Evolutionary conservation across 352 stramenopile genomes (phyloP).

Genomic region (Thalassiosira hispida): DNA sequence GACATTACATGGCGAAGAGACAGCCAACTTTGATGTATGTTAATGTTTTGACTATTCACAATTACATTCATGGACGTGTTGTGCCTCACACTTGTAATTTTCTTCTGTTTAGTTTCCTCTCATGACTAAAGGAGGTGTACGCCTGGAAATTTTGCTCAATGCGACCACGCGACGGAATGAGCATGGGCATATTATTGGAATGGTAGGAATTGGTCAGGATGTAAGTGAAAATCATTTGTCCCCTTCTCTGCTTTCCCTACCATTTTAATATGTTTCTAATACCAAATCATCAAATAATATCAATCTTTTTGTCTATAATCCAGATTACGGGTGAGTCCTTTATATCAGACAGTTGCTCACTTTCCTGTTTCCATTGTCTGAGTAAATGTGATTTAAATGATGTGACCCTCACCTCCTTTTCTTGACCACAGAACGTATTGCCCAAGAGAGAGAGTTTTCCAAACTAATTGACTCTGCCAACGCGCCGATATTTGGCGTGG

Average conservation of each 20-base stretch:
- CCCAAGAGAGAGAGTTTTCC: slow-evolving; percentile 45
- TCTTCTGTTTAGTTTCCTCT: slow-evolving; percentile 90
- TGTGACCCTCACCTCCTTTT: no score
- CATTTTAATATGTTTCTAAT: slow-evolving; percentile 86
- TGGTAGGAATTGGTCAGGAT: slow-evolving; percentile 93
- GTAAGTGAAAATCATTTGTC: slow-evolving; percentile 80
- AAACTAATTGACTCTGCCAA: slow-evolving; percentile 76
- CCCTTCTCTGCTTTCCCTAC: slow-evolving; percentile 69
- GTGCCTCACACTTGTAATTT: no score
- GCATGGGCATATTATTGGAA: slow-evolving; percentile 89
- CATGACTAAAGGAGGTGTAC: slow-evolving; percentile 74
- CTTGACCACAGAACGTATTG: slow-evolving; percentile 73
- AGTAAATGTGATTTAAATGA: no score
- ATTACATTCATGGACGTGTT: no score
- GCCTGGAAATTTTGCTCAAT: slow-evolving; percentile 71
- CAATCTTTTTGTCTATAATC: no score
- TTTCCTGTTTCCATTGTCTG: no score
- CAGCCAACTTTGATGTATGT: slow-evolving; percentile 87
- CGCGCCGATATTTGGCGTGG: slow-evolving; percentile 75
- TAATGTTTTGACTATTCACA: no score
- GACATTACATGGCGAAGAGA: slow-evolving; percentile 72
- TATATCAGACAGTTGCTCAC: no score
- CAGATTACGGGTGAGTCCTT: no score
- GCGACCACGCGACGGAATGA: slow-evolving; percentile 88
- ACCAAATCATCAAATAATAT: no score